These are phyloP conservation scores for Cenchrus americanus DNA, from an alignment of 176 grass and related monocot species.

Conservation along the genomic window DNA sequence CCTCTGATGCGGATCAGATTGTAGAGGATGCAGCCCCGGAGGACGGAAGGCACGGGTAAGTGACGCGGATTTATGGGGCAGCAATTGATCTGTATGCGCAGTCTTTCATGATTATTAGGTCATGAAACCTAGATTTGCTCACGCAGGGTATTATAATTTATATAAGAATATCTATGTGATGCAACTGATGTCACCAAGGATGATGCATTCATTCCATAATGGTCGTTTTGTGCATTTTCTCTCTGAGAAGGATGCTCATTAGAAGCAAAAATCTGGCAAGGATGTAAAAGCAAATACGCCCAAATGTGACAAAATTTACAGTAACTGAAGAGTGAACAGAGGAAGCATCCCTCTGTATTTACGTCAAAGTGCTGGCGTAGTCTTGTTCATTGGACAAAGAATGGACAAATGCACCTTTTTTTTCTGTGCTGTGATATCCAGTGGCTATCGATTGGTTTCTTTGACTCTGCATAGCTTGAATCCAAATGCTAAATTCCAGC, in stretches of 20 bases:
- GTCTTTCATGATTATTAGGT: conserved; percentile 12
- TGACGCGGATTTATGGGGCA: not conserved
- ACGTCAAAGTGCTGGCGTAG: not conserved
- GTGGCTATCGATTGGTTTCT: not conserved
- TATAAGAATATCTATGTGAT: not conserved
- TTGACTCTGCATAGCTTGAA: not conserved
- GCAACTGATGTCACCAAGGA: not conserved
- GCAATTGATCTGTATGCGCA: not conserved
- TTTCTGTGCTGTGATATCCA: not conserved
- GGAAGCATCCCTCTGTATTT: not conserved
- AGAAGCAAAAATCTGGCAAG: not conserved
- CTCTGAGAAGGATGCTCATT: not conserved
- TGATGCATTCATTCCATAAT: not conserved
- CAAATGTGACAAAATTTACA: not conserved
- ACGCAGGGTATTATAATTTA: not conserved
- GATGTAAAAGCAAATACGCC: not conserved
- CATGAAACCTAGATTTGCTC: not conserved
- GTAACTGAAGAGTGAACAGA: not conserved
- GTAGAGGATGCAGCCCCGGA: conserved; percentile 42
- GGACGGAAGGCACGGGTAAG: conserved; percentile 59
- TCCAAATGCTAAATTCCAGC: conserved; percentile 3
- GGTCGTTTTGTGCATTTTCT: not conserved
- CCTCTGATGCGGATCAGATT: conserved; percentile 37
- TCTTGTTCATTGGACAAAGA: not conserved
- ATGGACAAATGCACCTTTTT: not conserved